Percentiles rank a stretch among this genome's conserved stretches.
Conservation (phyloP, 108 stramenopile genomes). For the Nitzschia sp. region DNA sequence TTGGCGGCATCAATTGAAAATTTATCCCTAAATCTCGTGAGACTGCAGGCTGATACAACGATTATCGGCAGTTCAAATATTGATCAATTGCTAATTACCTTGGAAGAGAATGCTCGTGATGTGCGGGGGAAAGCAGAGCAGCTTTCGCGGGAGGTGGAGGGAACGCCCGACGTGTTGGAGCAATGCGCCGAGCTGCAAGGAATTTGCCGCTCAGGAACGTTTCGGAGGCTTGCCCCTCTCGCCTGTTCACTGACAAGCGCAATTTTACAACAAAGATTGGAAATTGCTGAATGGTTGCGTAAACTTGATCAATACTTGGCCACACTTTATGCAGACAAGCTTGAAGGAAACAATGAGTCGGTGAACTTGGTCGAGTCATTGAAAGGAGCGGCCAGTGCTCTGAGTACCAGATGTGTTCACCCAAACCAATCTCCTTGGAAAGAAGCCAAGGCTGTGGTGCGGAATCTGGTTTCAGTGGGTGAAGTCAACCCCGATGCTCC, state of each 20-base stretch:
- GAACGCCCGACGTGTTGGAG: neutral
- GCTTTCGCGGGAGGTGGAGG: neutral
- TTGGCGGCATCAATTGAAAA: conserved; percentile 1
- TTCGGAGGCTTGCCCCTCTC: neutral
- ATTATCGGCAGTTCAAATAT: neutral
- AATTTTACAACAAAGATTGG: conserved; percentile 16
- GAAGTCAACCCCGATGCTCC: no score
- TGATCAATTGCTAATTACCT: conserved; percentile 2
- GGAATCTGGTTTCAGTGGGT: neutral
- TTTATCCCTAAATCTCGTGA: conserved; percentile 1
- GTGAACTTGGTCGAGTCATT: neutral
- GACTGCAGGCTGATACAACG: neutral
- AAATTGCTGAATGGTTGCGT: neutral
- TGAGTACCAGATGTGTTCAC: conserved; percentile 14
- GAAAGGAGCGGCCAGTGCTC: neutral
- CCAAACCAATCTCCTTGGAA: conserved; percentile 22
- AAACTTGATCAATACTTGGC: neutral
- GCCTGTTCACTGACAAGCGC: conserved; percentile 5
- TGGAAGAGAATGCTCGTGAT: conserved; percentile 7
- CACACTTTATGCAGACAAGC: neutral
- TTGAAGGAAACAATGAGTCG: neutral
- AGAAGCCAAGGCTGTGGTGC: conserved; percentile 4
- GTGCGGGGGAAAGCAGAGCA: conserved; percentile 4
- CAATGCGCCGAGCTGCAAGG: conserved; percentile 1
- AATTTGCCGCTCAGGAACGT: neutral